These are phyloP conservation scores for Phytopythium litorale DNA, from an alignment of 352 stramenopile species.

Conservation along the genomic window DNA sequence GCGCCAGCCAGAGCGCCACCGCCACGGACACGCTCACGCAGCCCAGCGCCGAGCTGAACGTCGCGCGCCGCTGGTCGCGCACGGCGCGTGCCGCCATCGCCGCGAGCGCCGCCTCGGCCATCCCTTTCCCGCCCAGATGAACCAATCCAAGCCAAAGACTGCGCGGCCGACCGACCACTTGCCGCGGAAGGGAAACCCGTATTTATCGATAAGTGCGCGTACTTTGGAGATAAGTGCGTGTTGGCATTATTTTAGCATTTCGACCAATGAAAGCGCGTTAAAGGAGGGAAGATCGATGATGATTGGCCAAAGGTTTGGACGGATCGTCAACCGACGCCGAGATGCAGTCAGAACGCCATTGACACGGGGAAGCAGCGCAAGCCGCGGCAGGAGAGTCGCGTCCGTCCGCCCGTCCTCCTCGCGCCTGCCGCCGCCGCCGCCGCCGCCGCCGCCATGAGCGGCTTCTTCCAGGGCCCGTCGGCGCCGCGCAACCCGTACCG, in stretches of 20 bases:
- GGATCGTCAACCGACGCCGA: neutral
- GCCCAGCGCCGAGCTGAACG: constrained; percentile 59
- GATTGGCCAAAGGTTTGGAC: neutral
- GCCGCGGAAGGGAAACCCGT: constrained; percentile 3
- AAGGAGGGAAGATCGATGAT: neutral
- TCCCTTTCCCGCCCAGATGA: neutral
- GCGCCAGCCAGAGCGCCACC: constrained; percentile 37
- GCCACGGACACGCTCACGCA: constrained; percentile 34
- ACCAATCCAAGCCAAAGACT: neutral
- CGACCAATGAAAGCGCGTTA: neutral
- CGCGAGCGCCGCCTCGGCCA: constrained; percentile 28
- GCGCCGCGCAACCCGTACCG: constrained; percentile 74
- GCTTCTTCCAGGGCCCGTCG: constrained; percentile 58
- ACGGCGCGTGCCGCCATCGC: constrained; percentile 63
- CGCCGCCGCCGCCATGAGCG: neutral
- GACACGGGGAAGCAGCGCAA: neutral
- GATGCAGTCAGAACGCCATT: neutral
- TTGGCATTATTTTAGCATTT: neutral
- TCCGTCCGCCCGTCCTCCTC: no score
- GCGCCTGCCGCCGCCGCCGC: no score
- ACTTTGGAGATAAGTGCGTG: neutral
- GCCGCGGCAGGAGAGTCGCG: no score
- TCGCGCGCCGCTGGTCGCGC: constrained; percentile 53
- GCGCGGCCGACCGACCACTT: neutral
- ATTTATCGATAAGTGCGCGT: neutral